These are phyloP conservation scores for Diplosphaera chodatii DNA, from an alignment of 139 green algal species.

Conservation along the genomic window DNA sequence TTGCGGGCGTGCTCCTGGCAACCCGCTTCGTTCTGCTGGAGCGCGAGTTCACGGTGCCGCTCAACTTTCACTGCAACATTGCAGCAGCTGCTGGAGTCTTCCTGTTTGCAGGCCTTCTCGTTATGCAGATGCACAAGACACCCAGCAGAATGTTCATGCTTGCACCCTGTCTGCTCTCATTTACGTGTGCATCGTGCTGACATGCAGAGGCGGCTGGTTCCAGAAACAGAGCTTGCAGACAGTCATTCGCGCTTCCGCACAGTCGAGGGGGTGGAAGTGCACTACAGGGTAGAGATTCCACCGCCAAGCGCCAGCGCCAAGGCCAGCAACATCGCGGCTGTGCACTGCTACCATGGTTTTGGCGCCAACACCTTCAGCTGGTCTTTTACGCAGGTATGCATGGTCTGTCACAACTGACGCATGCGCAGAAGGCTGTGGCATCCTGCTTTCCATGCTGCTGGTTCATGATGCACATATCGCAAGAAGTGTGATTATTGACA, in stretches of 20 bases:
- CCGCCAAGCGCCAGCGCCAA: background rate
- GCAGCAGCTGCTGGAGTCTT: too few species aligned
- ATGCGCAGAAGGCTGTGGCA: too few species aligned
- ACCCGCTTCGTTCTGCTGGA: conserved; percentile 28
- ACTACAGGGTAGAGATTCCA: conserved; percentile 39
- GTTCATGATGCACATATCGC: too few species aligned
- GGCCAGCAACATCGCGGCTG: background rate
- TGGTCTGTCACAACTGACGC: too few species aligned
- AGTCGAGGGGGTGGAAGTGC: conserved; percentile 30
- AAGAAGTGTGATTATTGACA: too few species aligned
- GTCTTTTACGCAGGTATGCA: conserved; percentile 42
- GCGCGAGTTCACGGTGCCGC: conserved; percentile 34
- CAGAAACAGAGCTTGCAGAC: conserved; percentile 41
- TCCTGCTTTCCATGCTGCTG: too few species aligned
- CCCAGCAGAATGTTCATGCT: too few species aligned
- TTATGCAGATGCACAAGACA: too few species aligned
- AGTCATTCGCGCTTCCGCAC: conserved; percentile 47
- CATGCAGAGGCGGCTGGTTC: conserved; percentile 32
- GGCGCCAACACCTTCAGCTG: conserved; percentile 69
- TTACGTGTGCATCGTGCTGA: too few species aligned
- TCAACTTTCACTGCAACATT: too few species aligned
- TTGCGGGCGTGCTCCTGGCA: conserved; percentile 9
- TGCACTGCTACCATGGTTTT: conserved; percentile 83
- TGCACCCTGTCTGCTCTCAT: too few species aligned
- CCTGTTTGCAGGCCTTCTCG: too few species aligned